phyloP scores from a whole-genome alignment of 495 filamentous ascomycete genomes.

The Cryomyces antarcticus region DNA sequence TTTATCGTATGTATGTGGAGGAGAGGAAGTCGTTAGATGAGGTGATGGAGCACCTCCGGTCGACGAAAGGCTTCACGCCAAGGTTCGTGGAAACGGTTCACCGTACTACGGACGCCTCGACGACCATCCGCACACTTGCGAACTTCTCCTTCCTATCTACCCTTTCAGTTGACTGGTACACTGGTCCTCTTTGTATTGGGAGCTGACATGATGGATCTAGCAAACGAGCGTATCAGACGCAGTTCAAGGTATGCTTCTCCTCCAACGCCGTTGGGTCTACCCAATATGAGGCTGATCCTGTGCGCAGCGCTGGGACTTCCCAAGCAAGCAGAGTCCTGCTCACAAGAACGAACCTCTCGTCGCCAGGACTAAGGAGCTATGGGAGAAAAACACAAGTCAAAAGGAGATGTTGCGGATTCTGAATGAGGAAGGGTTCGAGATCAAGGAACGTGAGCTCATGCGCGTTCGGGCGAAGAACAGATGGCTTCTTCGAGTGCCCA shows the following conservation, averaged over 20 bases:
- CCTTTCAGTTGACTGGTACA: no score
- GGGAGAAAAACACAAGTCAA: conserved; percentile 49
- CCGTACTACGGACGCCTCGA: no score
- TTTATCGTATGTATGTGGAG: conserved; percentile 52
- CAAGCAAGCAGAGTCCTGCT: conserved; percentile 46
- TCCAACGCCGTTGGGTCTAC: conserved; percentile 2
- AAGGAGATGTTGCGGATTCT: conserved; percentile 53
- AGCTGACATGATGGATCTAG: conserved; percentile 17
- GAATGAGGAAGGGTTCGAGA: conserved; percentile 46
- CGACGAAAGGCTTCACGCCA: neutral
- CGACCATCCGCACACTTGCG: no score
- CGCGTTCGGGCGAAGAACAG: conserved; percentile 43
- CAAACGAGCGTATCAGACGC: conserved; percentile 51
- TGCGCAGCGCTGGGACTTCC: conserved; percentile 46
- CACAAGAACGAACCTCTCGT: conserved; percentile 47
- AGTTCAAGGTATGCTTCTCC: conserved; percentile 30
- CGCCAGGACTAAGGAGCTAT: conserved; percentile 49
- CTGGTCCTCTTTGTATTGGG: neutral
- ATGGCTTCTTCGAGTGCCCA: conserved; percentile 39
- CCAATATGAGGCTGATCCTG: neutral
- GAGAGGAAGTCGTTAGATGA: conserved; percentile 44
- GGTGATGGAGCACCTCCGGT: conserved; percentile 4
- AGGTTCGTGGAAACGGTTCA: no score
- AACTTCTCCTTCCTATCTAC: no score
- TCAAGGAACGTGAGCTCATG: conserved; percentile 48